Conservation (phyloP, 805 yeast genomes). For the Isabelozyma pseudorhagii region DNA sequence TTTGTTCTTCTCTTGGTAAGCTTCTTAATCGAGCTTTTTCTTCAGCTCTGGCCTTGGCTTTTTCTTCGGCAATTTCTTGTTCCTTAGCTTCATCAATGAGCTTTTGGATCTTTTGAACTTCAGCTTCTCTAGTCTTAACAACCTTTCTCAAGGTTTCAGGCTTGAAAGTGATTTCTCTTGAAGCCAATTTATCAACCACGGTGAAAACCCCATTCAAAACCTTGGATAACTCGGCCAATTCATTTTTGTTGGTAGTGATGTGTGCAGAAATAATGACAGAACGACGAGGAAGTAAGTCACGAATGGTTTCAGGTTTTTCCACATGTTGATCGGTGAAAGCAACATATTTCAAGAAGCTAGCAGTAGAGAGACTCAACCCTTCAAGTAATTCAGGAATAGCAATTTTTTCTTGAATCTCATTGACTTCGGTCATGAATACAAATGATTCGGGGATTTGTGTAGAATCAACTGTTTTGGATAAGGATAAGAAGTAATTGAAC, state of each 20-base stretch:
- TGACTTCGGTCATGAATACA: slow-evolving; percentile 86
- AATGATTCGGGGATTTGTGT: slow-evolving; percentile 65
- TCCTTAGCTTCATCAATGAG: slow-evolving; percentile 59
- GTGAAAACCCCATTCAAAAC: slow-evolving; percentile 55
- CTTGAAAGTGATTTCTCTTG: slow-evolving; percentile 52
- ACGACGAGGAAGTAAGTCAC: slow-evolving; percentile 53
- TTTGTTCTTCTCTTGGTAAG: slow-evolving; percentile 74
- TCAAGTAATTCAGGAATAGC: slow-evolving; percentile 43
- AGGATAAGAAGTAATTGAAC: slow-evolving; percentile 74
- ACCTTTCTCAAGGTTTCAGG: slow-evolving; percentile 76
- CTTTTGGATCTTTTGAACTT: slow-evolving; percentile 66
- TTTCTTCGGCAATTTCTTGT: slow-evolving; percentile 68
- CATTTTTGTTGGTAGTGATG: slow-evolving; percentile 47
- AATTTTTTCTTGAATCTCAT: slow-evolving; percentile 72
- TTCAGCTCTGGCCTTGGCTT: slow-evolving; percentile 64
- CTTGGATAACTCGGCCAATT: slow-evolving; percentile 46
- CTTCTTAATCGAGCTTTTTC: slow-evolving; percentile 56
- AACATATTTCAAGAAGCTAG: slow-evolving; percentile 56
- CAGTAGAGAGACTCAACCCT: slow-evolving; percentile 41
- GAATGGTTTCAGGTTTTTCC: slow-evolving; percentile 62
- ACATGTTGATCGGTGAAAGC: slow-evolving; percentile 82
- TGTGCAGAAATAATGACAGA: slow-evolving; percentile 54
- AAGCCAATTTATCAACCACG: slow-evolving; percentile 57
- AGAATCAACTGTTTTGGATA: slow-evolving; percentile 79
- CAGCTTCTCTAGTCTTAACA: slow-evolving; percentile 72